Evolutionary conservation across 169 alveolate species (phyloP), one percentile per base, ranked within the genome.

Genomic region (Plasmodium chabaudi): DNA sequence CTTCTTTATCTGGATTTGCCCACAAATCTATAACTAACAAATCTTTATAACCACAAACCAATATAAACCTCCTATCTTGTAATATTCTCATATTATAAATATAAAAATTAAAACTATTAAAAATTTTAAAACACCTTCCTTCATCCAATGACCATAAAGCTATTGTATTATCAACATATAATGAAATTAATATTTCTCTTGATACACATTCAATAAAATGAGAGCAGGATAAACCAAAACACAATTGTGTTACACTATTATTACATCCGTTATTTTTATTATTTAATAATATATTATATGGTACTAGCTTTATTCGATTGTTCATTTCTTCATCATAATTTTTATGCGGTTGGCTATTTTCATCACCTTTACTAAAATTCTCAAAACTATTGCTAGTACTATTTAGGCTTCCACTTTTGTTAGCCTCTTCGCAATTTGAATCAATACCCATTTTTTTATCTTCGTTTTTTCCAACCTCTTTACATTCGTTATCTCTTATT

Each of bases 71-170:
- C 12, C 91, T 69, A 65, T 86, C 91, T 21, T 86, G 91, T 70
- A 86, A 70, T 47, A 86, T 61, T 27, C 87, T 63, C 34, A 86
- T 57, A 59, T 86, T 68, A 44, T 86, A 86, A 0, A 86, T 47
- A 46, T 69, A 69, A 70, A 86, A 86, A 70, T 56, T 72, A 72
- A 69, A 86, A 34, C 63, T 53, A 21, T 69, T 86, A 46, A 86
- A 60, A 23, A 86, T 47, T n/a, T 44, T 47, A 69, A 86, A 86
- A 27, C 91, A 86, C 19, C 91, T 59, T 21, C 91, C 91, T 53
- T 86, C 91, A 70, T 86, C 91, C 10, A 86, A 21, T n/a, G 91
- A 86, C 91, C 91, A 86, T 23, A 86, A 69, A 69, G 23, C 69
- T 44, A 86, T 17, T 46, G 53, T 69, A 55, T 86, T 86, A 70